phyloP scores from a whole-genome alignment of 805 yeast genomes.

The Schizosaccharomyces cryophilus region DNA sequence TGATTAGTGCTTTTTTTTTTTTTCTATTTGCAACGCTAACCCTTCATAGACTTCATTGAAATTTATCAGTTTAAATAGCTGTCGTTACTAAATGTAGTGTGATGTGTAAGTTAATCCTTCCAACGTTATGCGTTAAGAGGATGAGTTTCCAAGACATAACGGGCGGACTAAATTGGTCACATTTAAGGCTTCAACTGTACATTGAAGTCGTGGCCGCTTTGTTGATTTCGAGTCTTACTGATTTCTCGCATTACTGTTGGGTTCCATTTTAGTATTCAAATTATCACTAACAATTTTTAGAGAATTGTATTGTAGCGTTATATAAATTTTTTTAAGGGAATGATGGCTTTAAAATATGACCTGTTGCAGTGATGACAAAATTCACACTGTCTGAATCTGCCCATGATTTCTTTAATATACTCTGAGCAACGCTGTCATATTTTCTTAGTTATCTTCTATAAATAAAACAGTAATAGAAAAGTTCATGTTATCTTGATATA shows the following conservation, averaged over 20 bases:
- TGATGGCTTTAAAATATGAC: neutral
- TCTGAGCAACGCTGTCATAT: neutral
- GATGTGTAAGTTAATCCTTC: too few species aligned
- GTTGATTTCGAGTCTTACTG: conserved; percentile 1
- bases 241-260: neutral
- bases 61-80: too few species aligned
- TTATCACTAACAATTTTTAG: neutral
- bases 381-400: conserved; percentile 1
- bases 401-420: neutral
- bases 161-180: conserved; percentile 1
- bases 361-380: neutral
- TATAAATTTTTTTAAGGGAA: neutral
- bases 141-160: neutral
- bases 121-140: neutral
- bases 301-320: neutral
- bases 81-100: too few species aligned
- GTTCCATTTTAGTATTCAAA: neutral
- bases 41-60: too few species aligned
- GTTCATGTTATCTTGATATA: too few species aligned
- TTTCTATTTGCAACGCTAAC: neutral
- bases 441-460: neutral
- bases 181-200: neutral
- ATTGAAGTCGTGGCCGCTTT: neutral
- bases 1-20: neutral
- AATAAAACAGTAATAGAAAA: too few species aligned